Percentiles rank a stretch among this genome's conserved stretches.
Evolutionary conservation across 768 basidiomycete genomes (phyloP).

Genomic region (Fistulinella prunicolor): DNA sequence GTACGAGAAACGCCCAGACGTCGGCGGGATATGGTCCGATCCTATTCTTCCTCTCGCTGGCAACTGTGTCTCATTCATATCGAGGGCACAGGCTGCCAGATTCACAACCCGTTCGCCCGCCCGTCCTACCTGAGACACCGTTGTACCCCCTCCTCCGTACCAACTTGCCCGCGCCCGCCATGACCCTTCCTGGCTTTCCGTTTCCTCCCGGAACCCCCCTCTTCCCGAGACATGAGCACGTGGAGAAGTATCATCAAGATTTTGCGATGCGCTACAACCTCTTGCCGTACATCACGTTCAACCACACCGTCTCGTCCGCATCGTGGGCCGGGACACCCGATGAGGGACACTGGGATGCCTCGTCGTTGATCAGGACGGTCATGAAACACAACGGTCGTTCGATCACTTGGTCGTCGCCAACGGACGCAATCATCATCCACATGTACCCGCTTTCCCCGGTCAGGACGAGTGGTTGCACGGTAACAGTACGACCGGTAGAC

Average conservation of each 20-base stretch:
- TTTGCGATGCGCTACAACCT: conserved; percentile 42
- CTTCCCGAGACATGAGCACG: conserved; percentile 45
- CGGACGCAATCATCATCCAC: conserved; percentile 56
- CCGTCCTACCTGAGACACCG: conserved; percentile 50
- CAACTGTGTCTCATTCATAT: background rate
- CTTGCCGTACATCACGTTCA: conserved; percentile 37
- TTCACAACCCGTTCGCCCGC: conserved; percentile 33
- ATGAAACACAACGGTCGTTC: conserved; percentile 29
- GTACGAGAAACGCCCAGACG: conserved; percentile 49
- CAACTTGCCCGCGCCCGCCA: conserved; percentile 54
- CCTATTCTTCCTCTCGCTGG: background rate
- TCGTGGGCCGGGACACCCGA: conserved; percentile 42
- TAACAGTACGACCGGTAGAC: conserved; percentile 2
- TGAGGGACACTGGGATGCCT: conserved; percentile 43
- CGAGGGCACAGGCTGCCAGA: conserved; percentile 34
- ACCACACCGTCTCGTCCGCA: conserved; percentile 42
- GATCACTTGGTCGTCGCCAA: conserved; percentile 56
- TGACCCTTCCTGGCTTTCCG: conserved; percentile 56
- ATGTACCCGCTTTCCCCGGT: conserved; percentile 43
- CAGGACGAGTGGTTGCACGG: conserved; percentile 46
- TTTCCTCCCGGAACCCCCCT: conserved; percentile 50
- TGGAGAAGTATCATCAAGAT: conserved; percentile 46
- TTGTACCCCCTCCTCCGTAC: conserved; percentile 52
- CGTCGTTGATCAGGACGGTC: conserved; percentile 24
- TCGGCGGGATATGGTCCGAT: conserved; percentile 57